phyloP scores from a whole-genome alignment of 257 asterid species.

The Nicotiana tomentosiformis region DNA sequence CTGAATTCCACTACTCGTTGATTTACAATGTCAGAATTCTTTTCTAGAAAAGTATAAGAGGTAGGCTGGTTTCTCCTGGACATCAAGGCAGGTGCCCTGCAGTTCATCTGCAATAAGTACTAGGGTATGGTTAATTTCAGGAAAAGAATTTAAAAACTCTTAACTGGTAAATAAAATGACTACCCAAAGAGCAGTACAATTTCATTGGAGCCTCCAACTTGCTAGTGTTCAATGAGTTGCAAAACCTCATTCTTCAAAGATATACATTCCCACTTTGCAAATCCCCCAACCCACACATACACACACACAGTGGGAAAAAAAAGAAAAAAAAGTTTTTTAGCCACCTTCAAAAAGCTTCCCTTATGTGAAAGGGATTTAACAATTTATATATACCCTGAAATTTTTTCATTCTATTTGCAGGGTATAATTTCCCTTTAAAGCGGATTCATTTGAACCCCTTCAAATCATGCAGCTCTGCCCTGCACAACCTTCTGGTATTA shows the following conservation, averaged over 20 bases:
- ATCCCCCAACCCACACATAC: too few relatives aligned
- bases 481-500: neutral
- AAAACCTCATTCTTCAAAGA: neutral
- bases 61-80: neutral
- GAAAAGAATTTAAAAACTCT: neutral
- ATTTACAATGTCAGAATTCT: slow-evolving; percentile 11
- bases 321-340: too few relatives aligned
- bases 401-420: too few relatives aligned
- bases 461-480: neutral
- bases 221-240: neutral
- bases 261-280: too few relatives aligned
- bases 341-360: too few relatives aligned
- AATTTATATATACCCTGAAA: too few relatives aligned
- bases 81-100: neutral
- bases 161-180: neutral
- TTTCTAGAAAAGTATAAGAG: slow-evolving; percentile 15
- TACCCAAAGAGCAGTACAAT: neutral
- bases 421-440: too few relatives aligned
- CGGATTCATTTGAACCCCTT: too few relatives aligned
- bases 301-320: too few relatives aligned
- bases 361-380: too few relatives aligned
- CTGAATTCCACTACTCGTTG: slow-evolving; percentile 22
- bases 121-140: neutral
- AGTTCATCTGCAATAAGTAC: slow-evolving; percentile 5
- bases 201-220: neutral